Evolutionary conservation across 148 eudicot species (phyloP).

Genomic region (Nepenthes gracilis): DNA sequence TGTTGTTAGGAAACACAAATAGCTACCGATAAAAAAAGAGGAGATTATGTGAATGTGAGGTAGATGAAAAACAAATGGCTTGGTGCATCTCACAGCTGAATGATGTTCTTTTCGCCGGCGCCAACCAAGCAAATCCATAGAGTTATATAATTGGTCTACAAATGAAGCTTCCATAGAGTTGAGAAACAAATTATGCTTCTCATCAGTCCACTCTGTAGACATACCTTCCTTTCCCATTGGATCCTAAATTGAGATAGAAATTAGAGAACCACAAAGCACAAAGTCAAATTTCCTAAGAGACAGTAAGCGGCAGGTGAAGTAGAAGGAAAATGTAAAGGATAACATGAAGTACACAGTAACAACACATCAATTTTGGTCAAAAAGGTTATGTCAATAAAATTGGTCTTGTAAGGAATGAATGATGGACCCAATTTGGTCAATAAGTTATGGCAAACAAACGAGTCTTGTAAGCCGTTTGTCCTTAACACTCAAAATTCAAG

Average conservation of each 20-base stretch:
- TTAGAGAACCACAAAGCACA: no score
- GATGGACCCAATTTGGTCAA: no score
- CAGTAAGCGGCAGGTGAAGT: no score
- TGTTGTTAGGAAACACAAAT: background rate
- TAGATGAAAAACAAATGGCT: background rate
- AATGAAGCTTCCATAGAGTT: constrained; percentile 87
- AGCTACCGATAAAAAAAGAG: constrained; percentile 1
- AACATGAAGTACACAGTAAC: no score
- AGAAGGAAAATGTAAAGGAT: no score
- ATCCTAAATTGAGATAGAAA: background rate
- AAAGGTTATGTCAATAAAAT: no score
- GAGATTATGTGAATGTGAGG: background rate
- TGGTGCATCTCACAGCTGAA: constrained; percentile 17
- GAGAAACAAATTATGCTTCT: constrained; percentile 78
- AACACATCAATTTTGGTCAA: no score
- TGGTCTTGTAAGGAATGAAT: no score
- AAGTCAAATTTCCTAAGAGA: no score
- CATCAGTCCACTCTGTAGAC: constrained; percentile 71
- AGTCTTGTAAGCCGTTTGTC: no score
- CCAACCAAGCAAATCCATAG: constrained; percentile 35
- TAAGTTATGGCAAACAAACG: no score
- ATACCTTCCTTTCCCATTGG: constrained; percentile 11
- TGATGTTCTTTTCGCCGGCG: constrained; percentile 13
- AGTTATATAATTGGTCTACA: constrained; percentile 59
- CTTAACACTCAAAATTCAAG: no score